Percentiles rank a stretch among this genome's conserved stretches.
Conservation (phyloP, 179 eudicot genomes). For the Monotropa hypopitys region DNA sequence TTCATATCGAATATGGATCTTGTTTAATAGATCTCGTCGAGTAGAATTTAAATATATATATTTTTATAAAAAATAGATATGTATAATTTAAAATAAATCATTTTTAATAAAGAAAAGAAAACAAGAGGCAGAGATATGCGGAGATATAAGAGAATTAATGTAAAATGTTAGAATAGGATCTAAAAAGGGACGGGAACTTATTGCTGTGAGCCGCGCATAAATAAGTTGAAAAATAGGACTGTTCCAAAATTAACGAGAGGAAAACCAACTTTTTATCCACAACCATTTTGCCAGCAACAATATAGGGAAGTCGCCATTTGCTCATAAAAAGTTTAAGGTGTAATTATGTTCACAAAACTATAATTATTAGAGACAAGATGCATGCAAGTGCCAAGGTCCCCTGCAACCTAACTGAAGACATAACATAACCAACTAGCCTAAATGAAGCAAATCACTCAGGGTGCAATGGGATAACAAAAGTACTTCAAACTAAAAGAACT, state of each 20-base stretch:
- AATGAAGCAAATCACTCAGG: not conserved
- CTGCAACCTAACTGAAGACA: not conserved
- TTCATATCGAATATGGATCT: too few species aligned
- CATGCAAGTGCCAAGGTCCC: not conserved
- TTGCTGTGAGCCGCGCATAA: too few species aligned
- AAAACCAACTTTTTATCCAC: not conserved
- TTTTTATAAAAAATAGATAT: too few species aligned
- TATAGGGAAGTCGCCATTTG: not conserved
- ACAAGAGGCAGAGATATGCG: not conserved
- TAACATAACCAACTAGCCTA: not conserved
- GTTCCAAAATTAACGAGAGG: too few species aligned
- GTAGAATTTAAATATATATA: too few species aligned
- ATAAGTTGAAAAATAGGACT: too few species aligned
- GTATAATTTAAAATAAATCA: too few species aligned
- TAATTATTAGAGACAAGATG: not conserved
- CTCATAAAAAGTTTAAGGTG: not conserved
- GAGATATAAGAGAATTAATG: not conserved
- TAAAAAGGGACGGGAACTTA: too few species aligned
- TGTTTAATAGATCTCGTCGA: too few species aligned
- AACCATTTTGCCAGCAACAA: not conserved
- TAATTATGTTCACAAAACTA: not conserved
- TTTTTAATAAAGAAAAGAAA: not conserved
- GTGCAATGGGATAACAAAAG: not conserved
- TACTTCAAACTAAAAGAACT: not conserved
- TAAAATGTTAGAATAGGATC: too few species aligned